Evolutionary conservation across 2,329 filamentous ascomycete genomes (phyloP).

Genomic region (Claviceps arundinis): DNA sequence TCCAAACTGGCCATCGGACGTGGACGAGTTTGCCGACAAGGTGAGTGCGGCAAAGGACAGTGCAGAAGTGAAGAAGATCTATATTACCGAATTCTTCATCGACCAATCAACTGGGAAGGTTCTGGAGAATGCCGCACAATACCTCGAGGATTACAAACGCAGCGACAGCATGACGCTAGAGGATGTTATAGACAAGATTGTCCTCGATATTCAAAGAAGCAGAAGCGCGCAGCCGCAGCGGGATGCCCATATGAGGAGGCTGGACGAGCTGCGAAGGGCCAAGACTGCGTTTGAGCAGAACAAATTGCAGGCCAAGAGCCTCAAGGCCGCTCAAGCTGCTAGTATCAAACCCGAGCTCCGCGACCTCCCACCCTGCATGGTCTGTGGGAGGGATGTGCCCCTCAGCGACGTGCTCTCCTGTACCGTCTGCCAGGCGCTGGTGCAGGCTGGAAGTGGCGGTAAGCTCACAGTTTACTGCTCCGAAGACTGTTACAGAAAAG

Average conservation of each 20-base stretch:
- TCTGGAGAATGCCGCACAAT: conserved; percentile 22
- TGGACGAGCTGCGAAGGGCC: conserved; percentile 34
- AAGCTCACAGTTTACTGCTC: conserved; percentile 32
- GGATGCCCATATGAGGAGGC: conserved; percentile 23
- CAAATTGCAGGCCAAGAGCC: conserved; percentile 24
- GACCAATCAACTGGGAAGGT: conserved; percentile 19
- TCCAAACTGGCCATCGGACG: conserved; percentile 16
- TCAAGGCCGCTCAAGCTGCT: conserved; percentile 15
- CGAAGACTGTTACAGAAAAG: conserved; percentile 25
- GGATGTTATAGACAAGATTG: conserved; percentile 21
- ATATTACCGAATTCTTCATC: conserved; percentile 29
- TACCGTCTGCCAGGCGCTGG: conserved; percentile 30
- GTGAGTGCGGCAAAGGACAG: conserved; percentile 19
- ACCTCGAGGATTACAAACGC: conserved; percentile 24
- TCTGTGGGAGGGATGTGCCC: conserved; percentile 23
- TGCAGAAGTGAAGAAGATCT: conserved; percentile 24
- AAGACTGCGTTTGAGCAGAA: conserved; percentile 35
- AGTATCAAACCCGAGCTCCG: conserved; percentile 21
- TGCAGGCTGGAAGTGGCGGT: conserved; percentile 21
- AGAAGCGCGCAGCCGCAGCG: conserved; percentile 21
- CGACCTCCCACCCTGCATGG: conserved; percentile 25
- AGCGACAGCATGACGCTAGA: conserved; percentile 18
- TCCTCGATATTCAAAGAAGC: conserved; percentile 17
- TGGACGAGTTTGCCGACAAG: conserved; percentile 21
- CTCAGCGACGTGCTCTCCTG: conserved; percentile 27